Percentiles rank a stretch among this genome's conserved stretches.
phyloP scores from a whole-genome alignment of 805 yeast species.

The Monosporozyma aquatica region DNA sequence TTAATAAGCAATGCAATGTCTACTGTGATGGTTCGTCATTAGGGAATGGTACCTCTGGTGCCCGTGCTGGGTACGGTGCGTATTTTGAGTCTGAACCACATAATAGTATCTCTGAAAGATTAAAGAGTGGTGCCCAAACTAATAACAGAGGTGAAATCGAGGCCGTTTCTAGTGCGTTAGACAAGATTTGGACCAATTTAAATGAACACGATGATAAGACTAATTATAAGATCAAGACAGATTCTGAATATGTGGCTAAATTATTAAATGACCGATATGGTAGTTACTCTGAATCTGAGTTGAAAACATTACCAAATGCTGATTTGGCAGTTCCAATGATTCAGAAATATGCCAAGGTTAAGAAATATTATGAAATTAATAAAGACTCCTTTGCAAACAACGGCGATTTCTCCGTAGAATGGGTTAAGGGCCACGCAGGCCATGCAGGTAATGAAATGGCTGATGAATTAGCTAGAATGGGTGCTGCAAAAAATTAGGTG shows the following conservation, averaged over 20 bases:
- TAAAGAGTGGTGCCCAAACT: slow-evolving; percentile 46
- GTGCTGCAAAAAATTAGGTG: slow-evolving; percentile 36
- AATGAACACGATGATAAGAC: slow-evolving; percentile 10
- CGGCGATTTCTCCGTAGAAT: slow-evolving; percentile 37
- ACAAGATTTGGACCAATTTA: slow-evolving; percentile 29
- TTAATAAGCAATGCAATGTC: slow-evolving; percentile 22
- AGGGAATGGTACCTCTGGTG: slow-evolving; percentile 40
- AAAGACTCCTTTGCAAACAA: slow-evolving; percentile 23
- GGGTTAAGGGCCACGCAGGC: slow-evolving; percentile 72
- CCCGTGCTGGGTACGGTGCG: slow-evolving; percentile 60
- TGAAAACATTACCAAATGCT: slow-evolving; percentile 21
- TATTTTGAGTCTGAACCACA: slow-evolving; percentile 50
- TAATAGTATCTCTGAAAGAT: slow-evolving; percentile 43
- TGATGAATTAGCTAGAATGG: slow-evolving; percentile 62
- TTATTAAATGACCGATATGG: slow-evolving; percentile 48
- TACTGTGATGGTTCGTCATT: slow-evolving; percentile 77
- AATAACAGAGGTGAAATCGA: slow-evolving; percentile 74
- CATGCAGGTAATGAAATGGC: slow-evolving; percentile 67
- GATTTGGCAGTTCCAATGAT: slow-evolving; percentile 31
- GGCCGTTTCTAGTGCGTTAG: slow-evolving; percentile 55
- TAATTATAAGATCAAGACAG: slow-evolving; percentile 46
- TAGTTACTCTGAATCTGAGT: slow-evolving; percentile 42
- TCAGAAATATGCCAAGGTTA: slow-evolving; percentile 35
- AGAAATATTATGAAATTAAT: slow-evolving; percentile 29
- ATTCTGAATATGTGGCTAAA: slow-evolving; percentile 59